Percentiles rank a stretch among this genome's conserved stretches.
Evolutionary conservation across 805 yeast species (phyloP).

Genomic region (Schizosaccharomyces lindneri): DNA sequence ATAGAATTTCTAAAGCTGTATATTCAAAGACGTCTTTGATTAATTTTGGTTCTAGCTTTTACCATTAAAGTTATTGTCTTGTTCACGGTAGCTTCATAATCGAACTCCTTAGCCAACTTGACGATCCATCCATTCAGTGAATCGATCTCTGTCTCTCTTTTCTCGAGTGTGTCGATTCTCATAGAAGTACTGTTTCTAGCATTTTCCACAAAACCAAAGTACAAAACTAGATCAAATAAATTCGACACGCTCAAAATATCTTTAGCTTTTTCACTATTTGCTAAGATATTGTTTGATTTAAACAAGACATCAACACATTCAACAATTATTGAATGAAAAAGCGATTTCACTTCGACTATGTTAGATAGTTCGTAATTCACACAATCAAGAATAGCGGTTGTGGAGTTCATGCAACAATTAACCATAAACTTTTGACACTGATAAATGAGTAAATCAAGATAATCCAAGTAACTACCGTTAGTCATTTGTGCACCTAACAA

Average conservation of each 20-base stretch:
- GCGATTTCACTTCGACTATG: constrained; percentile 14
- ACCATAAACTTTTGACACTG: constrained; percentile 57
- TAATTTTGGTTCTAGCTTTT: not conserved
- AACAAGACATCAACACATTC: not conserved
- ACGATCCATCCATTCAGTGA: constrained; percentile 65
- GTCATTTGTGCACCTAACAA: not conserved
- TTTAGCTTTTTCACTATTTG: not conserved
- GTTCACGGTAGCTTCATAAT: constrained; percentile 5
- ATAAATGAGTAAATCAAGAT: constrained; percentile 7
- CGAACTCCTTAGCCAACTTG: constrained; percentile 1
- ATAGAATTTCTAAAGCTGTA: too few relatives aligned
- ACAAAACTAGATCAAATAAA: not conserved
- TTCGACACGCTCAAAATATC: not conserved
- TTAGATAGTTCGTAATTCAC: constrained; percentile 54
- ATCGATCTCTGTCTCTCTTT: constrained; percentile 41
- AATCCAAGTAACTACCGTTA: not conserved
- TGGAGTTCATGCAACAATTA: constrained; percentile 64
- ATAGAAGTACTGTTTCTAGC: not conserved
- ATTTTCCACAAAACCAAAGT: not conserved
- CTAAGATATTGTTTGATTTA: not conserved
- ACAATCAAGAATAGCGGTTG: constrained; percentile 56
- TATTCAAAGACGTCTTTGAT: too few relatives aligned
- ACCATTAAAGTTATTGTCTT: not conserved
- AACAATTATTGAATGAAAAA: not conserved
- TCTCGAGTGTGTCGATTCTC: not conserved